Base-by-base conservation (phyloP, 371 early-diverging fungal species). In the Apophysomyces variabilis region DNA sequence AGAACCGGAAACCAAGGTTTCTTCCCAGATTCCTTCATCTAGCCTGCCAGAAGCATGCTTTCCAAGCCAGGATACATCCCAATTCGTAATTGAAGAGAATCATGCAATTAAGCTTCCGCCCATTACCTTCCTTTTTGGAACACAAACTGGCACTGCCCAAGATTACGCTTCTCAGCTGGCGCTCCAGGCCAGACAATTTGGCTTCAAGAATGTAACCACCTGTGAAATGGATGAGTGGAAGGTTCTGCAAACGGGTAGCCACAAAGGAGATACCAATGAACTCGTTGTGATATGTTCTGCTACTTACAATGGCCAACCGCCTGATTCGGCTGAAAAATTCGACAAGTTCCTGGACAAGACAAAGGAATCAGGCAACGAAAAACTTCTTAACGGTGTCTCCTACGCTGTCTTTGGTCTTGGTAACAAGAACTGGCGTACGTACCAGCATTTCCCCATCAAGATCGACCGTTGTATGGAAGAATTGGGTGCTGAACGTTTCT, bases 391-490 rank as follows among this genome's bases (percentile, higher is more conserved):
- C 5, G 80, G 84, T 18, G 50, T 85, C 5, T 62, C 68, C 11
- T 87, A 70, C 61, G 68, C 82, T 43, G 86, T 87, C 12, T 86
- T 85, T 74, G 88, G 88, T 61, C 66, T 82, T 3, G 83, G 83
- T 65, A 87, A 87, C 74, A 76, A 76, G 66, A 81, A 87, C 64
- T 87, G 87, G 87, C 69, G 85, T 35, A 87, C 87, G 6, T 87
- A 81, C 44, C 86, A 86, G 64, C 65, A 68, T 12, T 82, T 80
- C 68, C 83, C 83, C 0, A 65, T 21, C 26, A 74, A 71, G 38
- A 62, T 78, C n/a, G 72, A 78, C 43, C 41, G 38, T 13, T 47
- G 64, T 26, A 26, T 73, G 16, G 76, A 78, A 16, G 61, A 60
- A n/a, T 66, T 83, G 11, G 83, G 83, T 13, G 83, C 71, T 12